These are phyloP conservation scores for Trypanosoma platydactyli DNA, from an alignment of 208 protist species.

Conservation along the genomic window DNA sequence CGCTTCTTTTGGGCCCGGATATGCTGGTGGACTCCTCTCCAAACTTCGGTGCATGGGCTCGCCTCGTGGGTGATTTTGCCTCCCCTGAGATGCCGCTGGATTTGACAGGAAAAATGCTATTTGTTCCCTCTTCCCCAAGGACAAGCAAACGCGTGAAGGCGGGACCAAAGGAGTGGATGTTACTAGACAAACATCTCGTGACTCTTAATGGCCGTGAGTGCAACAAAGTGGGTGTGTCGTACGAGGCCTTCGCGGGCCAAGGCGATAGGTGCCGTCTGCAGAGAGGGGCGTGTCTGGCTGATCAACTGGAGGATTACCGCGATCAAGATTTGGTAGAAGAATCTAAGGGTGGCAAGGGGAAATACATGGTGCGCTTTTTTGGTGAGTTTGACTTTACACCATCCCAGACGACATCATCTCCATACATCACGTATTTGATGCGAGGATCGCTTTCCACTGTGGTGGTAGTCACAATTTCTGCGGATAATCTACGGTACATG, in stretches of 20 bases:
- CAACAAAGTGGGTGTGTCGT: conserved; percentile 90
- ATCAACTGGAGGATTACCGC: conserved; percentile 84
- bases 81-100: conserved; percentile 53
- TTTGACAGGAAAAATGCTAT: conserved; percentile 70
- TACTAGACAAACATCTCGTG: conserved; percentile 63
- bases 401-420: conserved; percentile 14
- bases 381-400: conserved; percentile 28
- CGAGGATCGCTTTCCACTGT: conserved; percentile 46
- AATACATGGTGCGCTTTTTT: conserved; percentile 68
- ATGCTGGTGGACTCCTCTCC: conserved; percentile 31
- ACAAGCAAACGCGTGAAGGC: conserved; percentile 43
- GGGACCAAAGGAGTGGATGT: conserved; percentile 72
- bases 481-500: conserved; percentile 78
- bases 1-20: conserved; percentile 59
- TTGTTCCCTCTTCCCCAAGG: conserved; percentile 48
- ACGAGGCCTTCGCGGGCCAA: conserved; percentile 82
- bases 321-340: conserved; percentile 44
- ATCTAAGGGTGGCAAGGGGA: conserved; percentile 31
- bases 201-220: conserved; percentile 75
- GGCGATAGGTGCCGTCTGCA: conserved; percentile 58
- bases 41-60: conserved; percentile 46
- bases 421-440: conserved; percentile 59
- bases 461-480: conserved; percentile 67
- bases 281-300: conserved; percentile 71
- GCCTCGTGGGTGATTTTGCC: conserved; percentile 74